Conservation (phyloP, 306 rosid species). For the Medicago lupulina region DNA sequence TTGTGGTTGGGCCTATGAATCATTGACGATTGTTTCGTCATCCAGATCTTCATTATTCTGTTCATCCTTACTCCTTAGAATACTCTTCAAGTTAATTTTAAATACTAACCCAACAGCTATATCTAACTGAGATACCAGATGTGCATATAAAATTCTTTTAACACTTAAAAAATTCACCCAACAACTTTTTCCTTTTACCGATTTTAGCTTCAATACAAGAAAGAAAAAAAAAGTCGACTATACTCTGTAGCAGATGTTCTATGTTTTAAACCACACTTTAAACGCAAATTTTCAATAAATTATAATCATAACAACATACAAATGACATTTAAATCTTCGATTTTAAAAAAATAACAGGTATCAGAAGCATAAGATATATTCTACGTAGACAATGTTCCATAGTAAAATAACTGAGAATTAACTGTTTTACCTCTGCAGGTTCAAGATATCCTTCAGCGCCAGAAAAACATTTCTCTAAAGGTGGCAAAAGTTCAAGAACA, state of each 20-base stretch:
- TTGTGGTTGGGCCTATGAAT: too few species aligned
- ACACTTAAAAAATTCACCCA: too few species aligned
- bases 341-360: background rate
- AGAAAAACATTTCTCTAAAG: conserved; percentile 71
- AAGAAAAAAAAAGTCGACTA: background rate
- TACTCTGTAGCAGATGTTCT: conserved; percentile 3
- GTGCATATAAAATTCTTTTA: too few species aligned
- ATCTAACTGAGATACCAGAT: too few species aligned
- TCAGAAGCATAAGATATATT: conserved; percentile 4
- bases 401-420: conserved; percentile 11
- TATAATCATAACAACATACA: conserved; percentile 4
- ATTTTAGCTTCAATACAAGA: conserved; percentile 24
- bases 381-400: conserved; percentile 1
- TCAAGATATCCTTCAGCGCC: conserved; percentile 80
- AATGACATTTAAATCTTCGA: conserved; percentile 10
- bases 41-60: too few species aligned
- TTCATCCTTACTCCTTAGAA: too few species aligned
- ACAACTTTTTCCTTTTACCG: background rate
- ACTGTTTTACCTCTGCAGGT: conserved; percentile 81
- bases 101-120: too few species aligned
- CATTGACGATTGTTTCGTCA: too few species aligned
- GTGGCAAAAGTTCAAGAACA: conserved; percentile 93
- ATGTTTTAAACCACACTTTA: conserved; percentile 19
- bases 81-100: too few species aligned
- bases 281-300: conserved; percentile 32